Evolutionary conservation across 805 yeast genomes (phyloP), one percentile per base, ranked within the genome.

Genomic region (Yamadazyma laniorum): DNA sequence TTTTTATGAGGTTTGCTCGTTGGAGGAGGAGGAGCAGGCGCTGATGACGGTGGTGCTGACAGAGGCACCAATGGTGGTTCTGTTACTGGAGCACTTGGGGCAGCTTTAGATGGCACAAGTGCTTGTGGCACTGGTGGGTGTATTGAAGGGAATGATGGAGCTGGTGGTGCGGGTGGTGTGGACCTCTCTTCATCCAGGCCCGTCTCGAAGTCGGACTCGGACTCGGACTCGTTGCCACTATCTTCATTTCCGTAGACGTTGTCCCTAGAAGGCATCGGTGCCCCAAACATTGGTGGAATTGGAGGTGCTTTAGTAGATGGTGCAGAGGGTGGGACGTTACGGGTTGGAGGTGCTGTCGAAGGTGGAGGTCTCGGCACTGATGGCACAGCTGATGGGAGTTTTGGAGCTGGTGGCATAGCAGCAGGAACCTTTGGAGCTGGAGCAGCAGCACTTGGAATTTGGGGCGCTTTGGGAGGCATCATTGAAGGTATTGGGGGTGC

Each of bases 101-200:
- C 36, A 6, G 56, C 47, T n/a, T n/a, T n/a, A n/a, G 61, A 55
- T 8, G 73, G 65, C 6, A 69, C 52, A n/a, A n/a, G n/a, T 6
- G 42, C 45, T 13, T 59, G 56, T 9, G 73, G 65, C 5, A 69
- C 52, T 9, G 43, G 33, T 11, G 47, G 34, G 11, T 50, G 48
- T 9, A 50, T 47, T 19, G 61, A 53, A 21, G 66, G 54, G 5
- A 57, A 50, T 6, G 61, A 53, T 21, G 65, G 57, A 5, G 70
- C 57, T 9, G 49, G 46, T 5, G 70, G 71, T 13, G 68, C 51
- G 11, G 75, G 70, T 9, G 78, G 72, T 3, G 77, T 67, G 5
- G 72, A 59, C 4, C 72, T 66, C 50, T 42, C 44, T 2, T 35
- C 35, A 11, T 35, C 39, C 39, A 29, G 34, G 27, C 18, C 45